Conservation (phyloP, 192 early-diverging fungal species). For the Coemansia sp. region DNA sequence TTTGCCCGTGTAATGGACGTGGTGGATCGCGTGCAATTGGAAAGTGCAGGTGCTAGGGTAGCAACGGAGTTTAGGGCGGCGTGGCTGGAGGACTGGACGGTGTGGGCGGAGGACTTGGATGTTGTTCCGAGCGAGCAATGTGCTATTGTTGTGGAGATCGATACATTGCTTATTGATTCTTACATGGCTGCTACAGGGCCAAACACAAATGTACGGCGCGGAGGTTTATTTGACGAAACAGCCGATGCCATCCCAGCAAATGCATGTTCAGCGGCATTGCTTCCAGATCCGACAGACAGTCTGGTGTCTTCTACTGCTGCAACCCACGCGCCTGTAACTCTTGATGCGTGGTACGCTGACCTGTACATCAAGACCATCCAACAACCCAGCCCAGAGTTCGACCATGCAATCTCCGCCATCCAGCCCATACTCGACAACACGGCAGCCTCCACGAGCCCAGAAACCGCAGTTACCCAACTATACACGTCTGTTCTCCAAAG, state of each 20-base stretch:
- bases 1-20: constrained; percentile 3
- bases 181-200: not conserved
- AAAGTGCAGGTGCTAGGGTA: not conserved
- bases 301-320: not conserved
- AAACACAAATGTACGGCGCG: not conserved
- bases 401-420: not conserved
- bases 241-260: not conserved
- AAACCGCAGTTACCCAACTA: constrained; percentile 2
- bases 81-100: constrained; percentile 42
- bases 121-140: constrained; percentile 9
- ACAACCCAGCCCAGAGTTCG: constrained; percentile 6
- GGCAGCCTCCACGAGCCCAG: not conserved
- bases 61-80: constrained; percentile 6
- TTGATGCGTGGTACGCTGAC: constrained; percentile 33
- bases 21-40: not conserved
- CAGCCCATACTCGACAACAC: not conserved
- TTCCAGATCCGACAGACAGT: not conserved
- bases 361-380: constrained; percentile 22
- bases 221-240: not conserved
- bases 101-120: not conserved
- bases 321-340: not conserved
- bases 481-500: constrained; percentile 3
- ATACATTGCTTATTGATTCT: constrained; percentile 10
- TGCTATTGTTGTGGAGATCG: constrained; percentile 23
- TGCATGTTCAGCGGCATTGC: not conserved